phyloP scores from a whole-genome alignment of 805 yeast genomes.

The Candida broadrunensis region DNA sequence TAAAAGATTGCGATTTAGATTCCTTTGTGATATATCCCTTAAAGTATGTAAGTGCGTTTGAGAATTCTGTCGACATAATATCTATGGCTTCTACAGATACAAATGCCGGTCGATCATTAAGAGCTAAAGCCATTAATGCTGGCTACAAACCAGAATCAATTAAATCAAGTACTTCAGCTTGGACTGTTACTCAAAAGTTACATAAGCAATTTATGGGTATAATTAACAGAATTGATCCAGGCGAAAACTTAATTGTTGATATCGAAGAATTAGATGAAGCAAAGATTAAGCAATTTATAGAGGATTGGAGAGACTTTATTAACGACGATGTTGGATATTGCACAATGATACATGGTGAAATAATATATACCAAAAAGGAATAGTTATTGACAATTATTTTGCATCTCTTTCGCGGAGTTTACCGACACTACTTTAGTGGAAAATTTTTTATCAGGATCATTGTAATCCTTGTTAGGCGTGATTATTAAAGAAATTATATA shows the following conservation, averaged over 20 bases:
- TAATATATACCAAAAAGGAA: conserved; percentile 3
- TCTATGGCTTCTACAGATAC: conserved; percentile 11
- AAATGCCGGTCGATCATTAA: conserved; percentile 16
- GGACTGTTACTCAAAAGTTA: conserved; percentile 9
- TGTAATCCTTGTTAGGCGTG: too few species aligned
- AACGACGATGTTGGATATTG: not conserved
- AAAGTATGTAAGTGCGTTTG: conserved; percentile 5
- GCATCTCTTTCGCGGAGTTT: too few species aligned
- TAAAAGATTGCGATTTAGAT: conserved; percentile 26
- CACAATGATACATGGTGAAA: not conserved
- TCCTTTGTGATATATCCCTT: conserved; percentile 16
- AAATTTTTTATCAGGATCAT: too few species aligned
- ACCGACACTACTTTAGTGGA: too few species aligned
- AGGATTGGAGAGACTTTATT: not conserved
- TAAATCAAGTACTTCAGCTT: conserved; percentile 10
- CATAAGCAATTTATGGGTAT: not conserved
- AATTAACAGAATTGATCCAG: not conserved
- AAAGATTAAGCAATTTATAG: not conserved
- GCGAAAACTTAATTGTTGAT: not conserved
- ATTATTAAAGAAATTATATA: too few species aligned
- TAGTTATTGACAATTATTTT: too few species aligned
- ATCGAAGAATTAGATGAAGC: not conserved
- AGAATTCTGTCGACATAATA: too few species aligned
- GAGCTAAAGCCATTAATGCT: conserved; percentile 12
- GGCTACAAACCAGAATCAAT: conserved; percentile 13